These are phyloP conservation scores for Pichia sp. DNA, from an alignment of 1,139 yeast genomes.

Conservation along the genomic window DNA sequence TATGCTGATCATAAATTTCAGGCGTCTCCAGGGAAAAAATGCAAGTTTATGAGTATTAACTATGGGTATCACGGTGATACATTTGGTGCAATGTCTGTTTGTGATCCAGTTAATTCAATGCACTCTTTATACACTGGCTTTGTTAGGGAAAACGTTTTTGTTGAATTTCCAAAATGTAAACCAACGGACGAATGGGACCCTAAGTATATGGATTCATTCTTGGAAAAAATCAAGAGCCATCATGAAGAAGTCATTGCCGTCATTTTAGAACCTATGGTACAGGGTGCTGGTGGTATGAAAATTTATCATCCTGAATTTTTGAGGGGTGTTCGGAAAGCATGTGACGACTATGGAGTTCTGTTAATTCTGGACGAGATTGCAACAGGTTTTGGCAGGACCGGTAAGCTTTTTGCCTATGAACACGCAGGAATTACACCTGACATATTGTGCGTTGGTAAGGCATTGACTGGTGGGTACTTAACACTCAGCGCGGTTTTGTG, in stretches of 20 bases:
- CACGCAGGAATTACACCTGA: slow-evolving; percentile 30
- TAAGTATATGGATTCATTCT: slow-evolving; percentile 6
- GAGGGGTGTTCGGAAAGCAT: slow-evolving; percentile 30
- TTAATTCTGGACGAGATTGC: slow-evolving; percentile 51
- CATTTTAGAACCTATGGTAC: slow-evolving; percentile 21
- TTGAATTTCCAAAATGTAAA: slow-evolving; percentile 21
- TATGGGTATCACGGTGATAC: slow-evolving; percentile 54
- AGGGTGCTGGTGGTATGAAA: slow-evolving; percentile 23
- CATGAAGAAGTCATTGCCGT: slow-evolving; percentile 18
- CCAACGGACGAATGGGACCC: slow-evolving; percentile 11
- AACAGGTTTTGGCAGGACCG: slow-evolving; percentile 53
- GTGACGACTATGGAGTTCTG: slow-evolving; percentile 45
- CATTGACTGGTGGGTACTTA: slow-evolving; percentile 30
- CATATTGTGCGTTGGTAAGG: slow-evolving; percentile 33
- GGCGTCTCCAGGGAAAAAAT: neutral
- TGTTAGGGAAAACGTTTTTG: slow-evolving; percentile 24
- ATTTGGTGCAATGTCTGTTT: slow-evolving; percentile 43
- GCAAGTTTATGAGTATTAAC: slow-evolving; percentile 40
- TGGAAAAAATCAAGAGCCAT: slow-evolving; percentile 5
- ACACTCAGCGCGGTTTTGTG: slow-evolving; percentile 11
- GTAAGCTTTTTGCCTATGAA: slow-evolving; percentile 44
- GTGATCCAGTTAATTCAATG: slow-evolving; percentile 28
- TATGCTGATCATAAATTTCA: slow-evolving; percentile 37
- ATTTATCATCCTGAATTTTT: slow-evolving; percentile 11
- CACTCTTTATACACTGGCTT: slow-evolving; percentile 25